Percentiles rank a stretch among this genome's conserved stretches.
phyloP scores from a whole-genome alignment of 78 protist species.

The Dictyostelium capitatum region DNA sequence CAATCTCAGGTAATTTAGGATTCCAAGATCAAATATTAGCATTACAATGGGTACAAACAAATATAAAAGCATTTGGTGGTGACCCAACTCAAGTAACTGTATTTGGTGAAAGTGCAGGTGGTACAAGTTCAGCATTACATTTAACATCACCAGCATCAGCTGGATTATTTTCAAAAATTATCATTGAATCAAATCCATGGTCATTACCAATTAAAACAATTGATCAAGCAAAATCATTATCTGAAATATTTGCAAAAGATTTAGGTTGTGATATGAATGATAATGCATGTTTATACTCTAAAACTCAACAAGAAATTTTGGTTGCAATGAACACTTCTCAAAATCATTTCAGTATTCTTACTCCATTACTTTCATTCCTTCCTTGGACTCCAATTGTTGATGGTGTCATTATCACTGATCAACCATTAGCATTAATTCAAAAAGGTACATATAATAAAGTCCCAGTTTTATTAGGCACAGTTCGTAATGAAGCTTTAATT shows the following conservation, averaged over 20 bases:
- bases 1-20: constrained; percentile 88
- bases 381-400: constrained; percentile 76
- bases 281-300: neutral
- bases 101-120: constrained; percentile 93
- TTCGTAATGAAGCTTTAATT: constrained; percentile 46
- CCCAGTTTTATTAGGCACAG: constrained; percentile 72
- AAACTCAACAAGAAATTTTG: constrained; percentile 19
- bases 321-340: constrained; percentile 18
- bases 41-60: constrained; percentile 89
- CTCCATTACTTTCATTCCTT: constrained; percentile 45
- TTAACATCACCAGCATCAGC: constrained; percentile 49
- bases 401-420: constrained; percentile 60
- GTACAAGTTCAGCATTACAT: constrained; percentile 36
- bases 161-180: constrained; percentile 18
- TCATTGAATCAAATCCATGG: constrained; percentile 73
- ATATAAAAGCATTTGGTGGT: constrained; percentile 93
- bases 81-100: constrained; percentile 88
- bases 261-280: constrained; percentile 60
- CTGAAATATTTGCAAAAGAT: constrained; percentile 32
- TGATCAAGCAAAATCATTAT: constrained; percentile 1
- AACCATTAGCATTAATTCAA: constrained; percentile 63
- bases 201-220: constrained; percentile 45
- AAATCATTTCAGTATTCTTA: neutral
- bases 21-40: constrained; percentile 87
- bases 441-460: constrained; percentile 65